These are phyloP conservation scores for Sphagnurus paluster DNA, from an alignment of 1,284 basidiomycete species.

Conservation along the genomic window DNA sequence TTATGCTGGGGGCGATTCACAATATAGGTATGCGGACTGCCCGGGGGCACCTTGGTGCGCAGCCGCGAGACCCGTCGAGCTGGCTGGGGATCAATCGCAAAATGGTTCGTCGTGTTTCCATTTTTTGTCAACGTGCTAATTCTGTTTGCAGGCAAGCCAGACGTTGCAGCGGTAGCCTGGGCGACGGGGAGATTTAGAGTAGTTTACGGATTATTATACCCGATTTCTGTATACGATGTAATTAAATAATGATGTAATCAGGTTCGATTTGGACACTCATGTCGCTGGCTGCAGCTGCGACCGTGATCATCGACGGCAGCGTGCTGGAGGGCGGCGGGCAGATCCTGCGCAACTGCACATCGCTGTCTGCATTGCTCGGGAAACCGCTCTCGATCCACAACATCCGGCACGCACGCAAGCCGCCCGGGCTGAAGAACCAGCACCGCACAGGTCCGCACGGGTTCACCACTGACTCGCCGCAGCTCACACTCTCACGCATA, in stretches of 20 bases:
- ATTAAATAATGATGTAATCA: background rate
- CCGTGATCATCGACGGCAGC: conserved; percentile 40
- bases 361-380: conserved; percentile 58
- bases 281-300: conserved; percentile 19
- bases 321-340: conserved; percentile 68
- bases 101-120: conserved; percentile 26
- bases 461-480: background rate
- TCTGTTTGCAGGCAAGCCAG: conserved; percentile 22
- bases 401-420: conserved; percentile 53
- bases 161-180: conserved; percentile 22
- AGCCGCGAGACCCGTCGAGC: conserved; percentile 34
- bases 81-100: conserved; percentile 37
- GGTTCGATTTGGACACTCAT: background rate
- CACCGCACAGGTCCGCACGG: conserved; percentile 58
- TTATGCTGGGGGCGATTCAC: conserved; percentile 79
- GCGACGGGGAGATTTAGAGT: background rate
- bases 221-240: background rate
- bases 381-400: conserved; percentile 60
- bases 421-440: conserved; percentile 66
- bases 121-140: background rate
- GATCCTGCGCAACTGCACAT: conserved; percentile 64
- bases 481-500: background rate
- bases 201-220: background rate
- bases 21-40: conserved; percentile 63
- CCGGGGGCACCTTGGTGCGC: conserved; percentile 46